Percentiles rank a stretch among this genome's conserved stretches.
These are phyloP conservation scores for Malus hybrid DNA, from an alignment of 331 rosid species.

Conservation along the genomic window DNA sequence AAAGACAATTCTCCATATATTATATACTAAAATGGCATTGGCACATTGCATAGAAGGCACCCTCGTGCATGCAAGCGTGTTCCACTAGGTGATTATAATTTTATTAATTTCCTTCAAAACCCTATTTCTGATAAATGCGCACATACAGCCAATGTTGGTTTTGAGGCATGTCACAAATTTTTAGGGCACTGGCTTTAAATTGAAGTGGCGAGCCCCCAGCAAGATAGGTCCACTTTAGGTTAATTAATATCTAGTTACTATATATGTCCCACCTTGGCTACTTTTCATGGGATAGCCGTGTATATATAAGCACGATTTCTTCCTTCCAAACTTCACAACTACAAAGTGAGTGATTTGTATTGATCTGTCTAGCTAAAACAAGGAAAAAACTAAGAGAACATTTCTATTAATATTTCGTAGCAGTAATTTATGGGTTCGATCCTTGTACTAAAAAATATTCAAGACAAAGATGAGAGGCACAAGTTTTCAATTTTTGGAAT, in stretches of 20 bases:
- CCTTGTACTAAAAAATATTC: not conserved
- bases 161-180: no score
- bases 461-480: conserved; percentile 10
- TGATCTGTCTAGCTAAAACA: not conserved
- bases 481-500: conserved; percentile 8
- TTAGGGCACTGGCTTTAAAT: not conserved
- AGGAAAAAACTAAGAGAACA: not conserved
- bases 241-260: not conserved
- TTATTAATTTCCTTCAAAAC: not conserved
- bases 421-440: conserved; percentile 5
- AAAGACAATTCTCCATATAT: not conserved
- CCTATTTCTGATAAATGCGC: not conserved
- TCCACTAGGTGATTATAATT: conserved; percentile 40
- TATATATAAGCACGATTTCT: not conserved
- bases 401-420: not conserved
- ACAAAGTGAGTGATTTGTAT: not conserved
- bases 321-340: not conserved
- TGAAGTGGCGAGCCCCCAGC: not conserved
- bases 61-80: not conserved
- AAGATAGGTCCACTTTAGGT: not conserved
- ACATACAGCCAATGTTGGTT: no score
- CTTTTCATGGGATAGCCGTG: not conserved
- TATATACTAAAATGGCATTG: not conserved
- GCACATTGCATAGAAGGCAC: not conserved
- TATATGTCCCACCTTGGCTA: not conserved